Conservation (phyloP, 2,329 filamentous ascomycete genomes). For the Diaporthe citrichinensis region DNA sequence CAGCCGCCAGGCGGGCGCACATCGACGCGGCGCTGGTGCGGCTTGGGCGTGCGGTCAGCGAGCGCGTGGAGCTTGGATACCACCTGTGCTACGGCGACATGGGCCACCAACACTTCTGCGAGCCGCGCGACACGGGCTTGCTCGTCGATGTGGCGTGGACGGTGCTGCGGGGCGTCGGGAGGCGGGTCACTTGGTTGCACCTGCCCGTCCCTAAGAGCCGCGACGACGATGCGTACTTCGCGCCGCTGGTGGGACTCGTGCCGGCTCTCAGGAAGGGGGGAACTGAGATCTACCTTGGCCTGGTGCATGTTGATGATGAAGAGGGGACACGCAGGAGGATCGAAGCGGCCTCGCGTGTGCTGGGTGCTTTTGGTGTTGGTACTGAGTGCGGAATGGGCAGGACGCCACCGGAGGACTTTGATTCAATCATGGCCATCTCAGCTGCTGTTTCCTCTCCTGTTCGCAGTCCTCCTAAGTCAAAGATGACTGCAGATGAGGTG, state of each 20-base stretch:
- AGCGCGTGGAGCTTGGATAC: not conserved
- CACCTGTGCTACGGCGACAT: slow-evolving; percentile 21
- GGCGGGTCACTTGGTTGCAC: slow-evolving; percentile 12
- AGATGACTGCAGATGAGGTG: too few species aligned
- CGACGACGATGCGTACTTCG: slow-evolving; percentile 16
- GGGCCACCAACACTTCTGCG: slow-evolving; percentile 10
- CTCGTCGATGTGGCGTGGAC: not conserved
- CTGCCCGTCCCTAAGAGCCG: slow-evolving; percentile 24
- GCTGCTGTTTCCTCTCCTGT: slow-evolving; percentile 6
- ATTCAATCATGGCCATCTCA: not conserved
- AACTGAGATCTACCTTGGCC: slow-evolving; percentile 7
- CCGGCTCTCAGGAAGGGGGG: not conserved
- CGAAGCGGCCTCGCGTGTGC: not conserved
- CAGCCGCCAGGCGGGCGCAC: not conserved
- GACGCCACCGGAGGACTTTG: slow-evolving; percentile 1
- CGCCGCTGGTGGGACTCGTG: not conserved
- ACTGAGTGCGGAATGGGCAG: slow-evolving; percentile 19
- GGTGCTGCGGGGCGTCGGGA: not conserved
- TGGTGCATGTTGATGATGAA: slow-evolving; percentile 24
- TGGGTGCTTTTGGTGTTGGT: not conserved
- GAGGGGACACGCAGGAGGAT: slow-evolving; percentile 18
- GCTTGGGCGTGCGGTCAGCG: not conserved
- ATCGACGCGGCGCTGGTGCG: slow-evolving; percentile 1
- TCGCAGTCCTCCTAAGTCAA: not conserved
- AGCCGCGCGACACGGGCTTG: slow-evolving; percentile 11